phyloP scores from a whole-genome alignment of 2,329 filamentous ascomycete species.

The Myriosclerotinia duriaeana region DNA sequence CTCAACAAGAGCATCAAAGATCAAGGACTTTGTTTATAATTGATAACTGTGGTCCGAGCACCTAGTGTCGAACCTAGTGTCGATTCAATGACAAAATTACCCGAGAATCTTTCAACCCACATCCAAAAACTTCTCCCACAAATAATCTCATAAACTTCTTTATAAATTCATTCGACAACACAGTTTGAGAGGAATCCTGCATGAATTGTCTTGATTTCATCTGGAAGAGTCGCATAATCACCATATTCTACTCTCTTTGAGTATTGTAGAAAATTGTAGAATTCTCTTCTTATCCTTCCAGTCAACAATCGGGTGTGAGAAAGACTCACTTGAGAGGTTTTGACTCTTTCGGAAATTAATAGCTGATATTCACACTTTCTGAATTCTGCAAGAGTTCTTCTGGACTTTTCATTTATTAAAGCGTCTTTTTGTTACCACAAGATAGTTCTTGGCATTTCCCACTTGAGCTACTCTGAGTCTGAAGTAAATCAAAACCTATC shows the following conservation, averaged over 20 bases:
- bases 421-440: not conserved
- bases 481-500: too few species aligned
- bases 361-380: too few species aligned
- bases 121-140: not conserved
- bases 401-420: not conserved
- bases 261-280: not conserved
- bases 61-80: not conserved
- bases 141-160: not conserved
- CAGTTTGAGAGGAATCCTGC: too few species aligned
- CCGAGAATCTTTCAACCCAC: not conserved
- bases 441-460: not conserved
- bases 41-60: conserved; percentile 1
- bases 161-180: not conserved
- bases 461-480: not conserved
- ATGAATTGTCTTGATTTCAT: too few species aligned
- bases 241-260: not conserved
- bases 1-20: not conserved
- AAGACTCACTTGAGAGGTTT: not conserved
- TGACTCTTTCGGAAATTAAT: fast-evolving
- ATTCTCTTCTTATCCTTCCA: too few species aligned
- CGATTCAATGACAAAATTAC: not conserved
- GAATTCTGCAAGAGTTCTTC: not conserved
- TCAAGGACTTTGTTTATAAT: not conserved
- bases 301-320: fast-evolving
- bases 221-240: not conserved